Base-by-base conservation (phyloP, 1,139 yeast genomes). In the Dujonia santamariae region DNA sequence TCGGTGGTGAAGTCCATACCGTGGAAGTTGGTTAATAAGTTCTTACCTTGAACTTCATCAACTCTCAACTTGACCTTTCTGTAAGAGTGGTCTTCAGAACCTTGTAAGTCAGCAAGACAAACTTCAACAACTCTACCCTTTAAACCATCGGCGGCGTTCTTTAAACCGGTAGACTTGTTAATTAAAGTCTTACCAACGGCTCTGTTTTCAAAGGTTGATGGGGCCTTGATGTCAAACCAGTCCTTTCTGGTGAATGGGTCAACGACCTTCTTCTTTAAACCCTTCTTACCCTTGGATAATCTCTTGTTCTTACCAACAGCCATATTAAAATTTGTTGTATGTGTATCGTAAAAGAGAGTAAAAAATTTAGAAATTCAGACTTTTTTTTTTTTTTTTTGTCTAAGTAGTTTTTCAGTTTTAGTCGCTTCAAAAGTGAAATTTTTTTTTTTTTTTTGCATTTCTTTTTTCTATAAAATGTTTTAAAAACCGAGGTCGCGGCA, bases 281-380 rank as follows among this genome's bases (percentile, higher is more conserved):
- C 75, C 53, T 69, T 69, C 63, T 68, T 69, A 47, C 75, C 75
- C 61, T 67, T 68, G 56, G 75, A 68, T 53, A 69, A 65, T 68
- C 75, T 69, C 67, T 69, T 69, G 59, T 69, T 69, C 55, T 69
- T 69, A 51, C 75, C 75, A 51, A 69, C 75, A 61, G 75, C 75
- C 75, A 69, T 69, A 44, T 45, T 55, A 8, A 17, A 28, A 11
- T 26, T 20, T 15, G 16, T 14, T 28, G 32, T 34, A 24, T 25
- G 15, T 11, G 31, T 22, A 22, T 4, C 4, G 11, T 4, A 17
- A 27, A 6, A 27, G 21, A 7, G 18, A 15, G 5, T 17, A 18
- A 27, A 18, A 16, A 18, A 27, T 4, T 17, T 18, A 19, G n/a
- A n/a, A n/a, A n/a, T n/a, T n/a, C n/a, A n/a, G n/a, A n/a, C n/a